Base-by-base conservation (phyloP, 306 rosid genomes). In the Glycine tomentella region DNA sequence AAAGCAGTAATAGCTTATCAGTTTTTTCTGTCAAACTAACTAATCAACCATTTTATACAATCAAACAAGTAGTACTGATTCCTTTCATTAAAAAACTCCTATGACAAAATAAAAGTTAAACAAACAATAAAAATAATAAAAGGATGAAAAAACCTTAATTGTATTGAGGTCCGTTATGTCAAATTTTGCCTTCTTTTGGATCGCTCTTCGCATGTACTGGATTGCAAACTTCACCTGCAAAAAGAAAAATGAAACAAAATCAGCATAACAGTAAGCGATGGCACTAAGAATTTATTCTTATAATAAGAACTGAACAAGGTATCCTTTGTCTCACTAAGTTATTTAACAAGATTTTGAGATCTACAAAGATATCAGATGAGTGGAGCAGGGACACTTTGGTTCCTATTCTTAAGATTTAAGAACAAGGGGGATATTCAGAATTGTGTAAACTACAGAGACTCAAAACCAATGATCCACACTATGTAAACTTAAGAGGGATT, bases 161-260 rank as follows among this genome's bases (percentile, higher is more conserved):
- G 99, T 90, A 79, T 93, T 96, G 78, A 96, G 90, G 62, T 90
- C 89, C 53, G 9, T 48, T 80, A 96, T 96, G 85, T 96, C 98
- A 89, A 96, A 93, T 84, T 96, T 93, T 72, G 99, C 99, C 90
- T 96, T 96, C 88, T 93, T 96, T 86, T 93, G 99, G 80, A 96
- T 91, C 40, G 90, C 87, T 87, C 90, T 93, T 80, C 94, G 88
- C 98, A 96, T 96, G 88, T 87, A 92, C 81, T 96, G 99, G 85
- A 96, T 96, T 50, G 99, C 99, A 84, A 92, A 92, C 90, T 96
- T 96, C 65, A 96, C 98, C 99, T 96, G 84, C 13, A 72, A 65
- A 69, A 12, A 52, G 57, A 78, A 59, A 78, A 74, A 57, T 45
- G 59, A 51, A 86, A 80, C 70, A 44, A 69, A 61, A 77, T 70